Conservation (phyloP, 306 rosid species). For the Gillenia trifoliata region DNA sequence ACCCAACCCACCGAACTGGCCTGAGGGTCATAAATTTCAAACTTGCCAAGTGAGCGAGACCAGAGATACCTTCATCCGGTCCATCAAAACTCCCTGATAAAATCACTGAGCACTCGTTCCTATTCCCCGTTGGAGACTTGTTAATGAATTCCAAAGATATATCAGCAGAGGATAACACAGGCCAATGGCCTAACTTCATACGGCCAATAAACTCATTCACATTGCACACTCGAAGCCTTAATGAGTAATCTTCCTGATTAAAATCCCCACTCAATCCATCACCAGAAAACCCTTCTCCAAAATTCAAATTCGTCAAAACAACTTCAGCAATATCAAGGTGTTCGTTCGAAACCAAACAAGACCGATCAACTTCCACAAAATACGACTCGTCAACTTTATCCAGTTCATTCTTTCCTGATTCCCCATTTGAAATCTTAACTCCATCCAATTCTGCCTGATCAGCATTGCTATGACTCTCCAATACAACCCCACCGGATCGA, state of each 20-base stretch:
- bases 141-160: constrained; percentile 61
- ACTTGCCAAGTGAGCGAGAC: constrained; percentile 75
- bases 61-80: constrained; percentile 75
- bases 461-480: constrained; percentile 30
- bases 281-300: constrained; percentile 50
- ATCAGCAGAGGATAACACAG: constrained; percentile 58
- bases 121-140: constrained; percentile 24
- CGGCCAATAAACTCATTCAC: constrained; percentile 43
- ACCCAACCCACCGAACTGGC: constrained; percentile 45
- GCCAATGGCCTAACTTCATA: constrained; percentile 87
- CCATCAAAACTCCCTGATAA: constrained; percentile 83
- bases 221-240: constrained; percentile 65
- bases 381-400: constrained; percentile 38
- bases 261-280: constrained; percentile 39
- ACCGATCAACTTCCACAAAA: constrained; percentile 69
- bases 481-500: constrained; percentile 49
- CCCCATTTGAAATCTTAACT: constrained; percentile 24
- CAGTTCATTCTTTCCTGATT: constrained; percentile 29
- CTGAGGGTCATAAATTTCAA: constrained; percentile 70
- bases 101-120: constrained; percentile 44
- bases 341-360: constrained; percentile 47
- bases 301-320: constrained; percentile 50
- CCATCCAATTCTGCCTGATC: constrained; percentile 39
- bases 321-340: constrained; percentile 85
- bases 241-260: constrained; percentile 35